These are phyloP conservation scores for Cyberlindnera maclurae DNA, from an alignment of 805 yeast genomes.

Conservation along the genomic window DNA sequence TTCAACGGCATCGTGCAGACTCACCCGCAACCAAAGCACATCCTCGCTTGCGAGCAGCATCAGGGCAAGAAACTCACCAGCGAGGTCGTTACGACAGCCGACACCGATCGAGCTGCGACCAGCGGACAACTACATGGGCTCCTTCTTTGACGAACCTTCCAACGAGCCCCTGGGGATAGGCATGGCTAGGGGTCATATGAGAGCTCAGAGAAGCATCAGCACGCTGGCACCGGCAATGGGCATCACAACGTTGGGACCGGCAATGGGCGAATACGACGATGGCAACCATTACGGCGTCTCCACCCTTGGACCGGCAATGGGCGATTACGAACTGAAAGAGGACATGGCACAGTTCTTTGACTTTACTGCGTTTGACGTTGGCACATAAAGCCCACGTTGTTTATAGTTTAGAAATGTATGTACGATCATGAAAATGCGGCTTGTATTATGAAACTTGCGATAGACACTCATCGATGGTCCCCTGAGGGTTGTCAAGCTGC, in stretches of 20 bases:
- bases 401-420: slow-evolving; percentile 22
- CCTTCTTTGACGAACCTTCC: slow-evolving; percentile 16
- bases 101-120: slow-evolving; percentile 15
- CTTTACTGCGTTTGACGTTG: slow-evolving; percentile 20
- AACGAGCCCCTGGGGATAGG: slow-evolving; percentile 6
- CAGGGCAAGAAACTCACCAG: slow-evolving; percentile 18
- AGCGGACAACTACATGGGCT: slow-evolving; percentile 11
- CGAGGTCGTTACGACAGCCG: slow-evolving; percentile 17
- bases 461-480: slow-evolving; percentile 47
- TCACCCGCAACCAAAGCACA: slow-evolving; percentile 19
- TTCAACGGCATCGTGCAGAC: slow-evolving; percentile 13
- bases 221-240: slow-evolving; percentile 20
- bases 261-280: neutral
- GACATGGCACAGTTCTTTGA: slow-evolving; percentile 18
- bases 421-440: too few species aligned
- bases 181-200: slow-evolving; percentile 6
- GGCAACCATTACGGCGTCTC: neutral
- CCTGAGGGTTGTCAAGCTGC: slow-evolving; percentile 72
- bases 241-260: neutral
- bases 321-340: neutral
- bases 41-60: slow-evolving; percentile 18
- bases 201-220: slow-evolving; percentile 14
- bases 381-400: slow-evolving; percentile 6
- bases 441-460: slow-evolving; percentile 9
- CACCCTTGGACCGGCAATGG: neutral